Conservation (phyloP, 768 basidiomycete species). For the Chalciporus chontae region DNA sequence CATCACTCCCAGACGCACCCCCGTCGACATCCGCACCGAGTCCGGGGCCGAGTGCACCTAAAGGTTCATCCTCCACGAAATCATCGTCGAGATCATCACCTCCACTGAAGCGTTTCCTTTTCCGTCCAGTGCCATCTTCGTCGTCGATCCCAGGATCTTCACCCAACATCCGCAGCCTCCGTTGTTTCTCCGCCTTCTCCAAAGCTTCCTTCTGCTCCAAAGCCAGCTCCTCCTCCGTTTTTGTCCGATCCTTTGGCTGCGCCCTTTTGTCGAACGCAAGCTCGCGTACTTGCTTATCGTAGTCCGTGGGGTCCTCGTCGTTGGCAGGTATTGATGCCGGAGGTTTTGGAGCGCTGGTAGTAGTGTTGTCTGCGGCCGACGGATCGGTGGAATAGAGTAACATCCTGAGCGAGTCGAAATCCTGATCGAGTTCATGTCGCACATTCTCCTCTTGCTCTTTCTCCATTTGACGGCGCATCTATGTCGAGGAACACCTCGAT, state of each 20-base stretch:
- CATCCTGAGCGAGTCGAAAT: constrained; percentile 76
- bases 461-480: constrained; percentile 88
- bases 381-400: constrained; percentile 62
- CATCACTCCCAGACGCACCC: constrained; percentile 32
- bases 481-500: background rate
- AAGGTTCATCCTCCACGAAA: constrained; percentile 45
- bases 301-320: constrained; percentile 51
- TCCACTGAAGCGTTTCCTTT: constrained; percentile 54
- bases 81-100: constrained; percentile 94
- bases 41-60: constrained; percentile 31
- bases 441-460: constrained; percentile 81
- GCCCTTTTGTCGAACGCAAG: constrained; percentile 92
- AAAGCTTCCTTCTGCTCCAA: constrained; percentile 82
- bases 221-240: constrained; percentile 94
- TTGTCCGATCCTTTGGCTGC: constrained; percentile 91
- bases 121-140: constrained; percentile 39
- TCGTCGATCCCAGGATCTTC: constrained; percentile 68
- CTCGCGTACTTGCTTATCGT: constrained; percentile 89
- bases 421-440: constrained; percentile 84
- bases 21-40: constrained; percentile 41
- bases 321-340: background rate
- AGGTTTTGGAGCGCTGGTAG: constrained; percentile 9
- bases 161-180: constrained; percentile 84
- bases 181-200: constrained; percentile 78
- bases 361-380: constrained; percentile 38